Percentiles rank a stretch among this genome's conserved stretches.
Evolutionary conservation across 2,329 filamentous ascomycete species (phyloP).

Genomic region (Massarina eburnea): DNA sequence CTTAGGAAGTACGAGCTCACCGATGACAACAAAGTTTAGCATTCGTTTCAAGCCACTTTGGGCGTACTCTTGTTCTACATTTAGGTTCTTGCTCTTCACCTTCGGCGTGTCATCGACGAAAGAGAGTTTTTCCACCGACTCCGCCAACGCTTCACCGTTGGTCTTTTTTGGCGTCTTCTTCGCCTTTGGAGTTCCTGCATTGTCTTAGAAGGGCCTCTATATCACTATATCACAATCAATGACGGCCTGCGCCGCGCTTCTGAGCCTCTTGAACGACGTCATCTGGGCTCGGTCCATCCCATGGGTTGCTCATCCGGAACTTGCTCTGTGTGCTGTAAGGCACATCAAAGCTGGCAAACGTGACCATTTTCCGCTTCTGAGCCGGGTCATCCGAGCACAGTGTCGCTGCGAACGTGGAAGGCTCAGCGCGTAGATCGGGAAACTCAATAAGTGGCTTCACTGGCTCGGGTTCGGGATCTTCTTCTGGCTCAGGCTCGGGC

Average conservation of each 20-base stretch:
- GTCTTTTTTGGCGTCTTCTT: conserved; percentile 32
- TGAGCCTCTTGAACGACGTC: conserved; percentile 86
- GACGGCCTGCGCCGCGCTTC: conserved; percentile 47
- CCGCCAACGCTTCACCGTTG: conserved; percentile 42
- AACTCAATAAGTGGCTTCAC: conserved; percentile 24
- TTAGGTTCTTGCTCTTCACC: conserved; percentile 73
- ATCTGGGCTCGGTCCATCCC: conserved; percentile 86
- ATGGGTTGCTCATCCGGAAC: conserved; percentile 59
- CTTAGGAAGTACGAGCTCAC: conserved; percentile 50
- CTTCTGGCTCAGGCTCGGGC: conserved; percentile 14
- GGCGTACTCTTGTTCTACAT: conserved; percentile 80
- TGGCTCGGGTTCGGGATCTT: conserved; percentile 7
- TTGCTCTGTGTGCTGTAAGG: conserved; percentile 43
- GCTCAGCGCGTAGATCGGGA: conserved; percentile 47
- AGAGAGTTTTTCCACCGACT: conserved; percentile 52
- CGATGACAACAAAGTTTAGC: conserved; percentile 90
- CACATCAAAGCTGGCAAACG: conserved; percentile 31
- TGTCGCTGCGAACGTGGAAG: conserved; percentile 55
- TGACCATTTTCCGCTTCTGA: conserved; percentile 4
- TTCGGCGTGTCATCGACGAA: conserved; percentile 55
- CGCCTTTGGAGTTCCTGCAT: conserved; percentile 22
- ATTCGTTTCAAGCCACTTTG: conserved; percentile 75
- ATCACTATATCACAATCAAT: conserved; percentile 21
- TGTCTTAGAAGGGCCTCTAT: conserved; percentile 13
- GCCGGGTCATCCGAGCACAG: conserved; percentile 44